Conservation (phyloP, 1,284 basidiomycete genomes). For the Leccinum angustisporum region DNA sequence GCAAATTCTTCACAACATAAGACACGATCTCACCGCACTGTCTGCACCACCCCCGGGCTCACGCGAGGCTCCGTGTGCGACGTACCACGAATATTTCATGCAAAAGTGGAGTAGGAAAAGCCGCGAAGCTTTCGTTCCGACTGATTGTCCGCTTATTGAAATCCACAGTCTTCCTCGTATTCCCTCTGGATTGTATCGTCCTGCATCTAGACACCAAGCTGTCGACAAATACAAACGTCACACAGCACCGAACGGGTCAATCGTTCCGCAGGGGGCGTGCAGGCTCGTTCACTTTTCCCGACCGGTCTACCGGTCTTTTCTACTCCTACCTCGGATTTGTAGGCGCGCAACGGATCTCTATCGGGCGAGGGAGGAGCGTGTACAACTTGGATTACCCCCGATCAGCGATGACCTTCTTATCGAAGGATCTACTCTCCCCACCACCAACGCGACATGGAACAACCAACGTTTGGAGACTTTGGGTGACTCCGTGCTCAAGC, state of each 20-base stretch:
- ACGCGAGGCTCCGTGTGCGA: slow-evolving; percentile 45
- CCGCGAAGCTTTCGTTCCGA: slow-evolving; percentile 44
- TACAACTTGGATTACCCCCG: slow-evolving; percentile 56
- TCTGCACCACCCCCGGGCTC: slow-evolving; percentile 52
- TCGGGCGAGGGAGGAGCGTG: slow-evolving; percentile 53
- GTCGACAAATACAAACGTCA: slow-evolving; percentile 21
- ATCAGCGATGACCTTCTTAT: slow-evolving; percentile 58
- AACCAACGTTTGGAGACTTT: slow-evolving; percentile 85
- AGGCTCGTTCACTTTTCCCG: slow-evolving; percentile 48
- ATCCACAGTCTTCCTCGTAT: slow-evolving; percentile 43
- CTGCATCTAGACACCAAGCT: slow-evolving; percentile 29
- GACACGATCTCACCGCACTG: slow-evolving; percentile 62
- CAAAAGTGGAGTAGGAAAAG: slow-evolving; percentile 53
- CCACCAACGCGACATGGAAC: slow-evolving; percentile 58
- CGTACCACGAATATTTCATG: slow-evolving; percentile 61
- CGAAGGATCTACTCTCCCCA: slow-evolving; percentile 74
- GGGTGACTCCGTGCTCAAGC: slow-evolving; percentile 74
- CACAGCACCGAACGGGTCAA: slow-evolving; percentile 33
- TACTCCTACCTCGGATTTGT: slow-evolving; percentile 61
- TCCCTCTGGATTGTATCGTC: slow-evolving; percentile 45
- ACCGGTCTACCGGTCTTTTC: slow-evolving; percentile 48
- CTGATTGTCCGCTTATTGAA: slow-evolving; percentile 61
- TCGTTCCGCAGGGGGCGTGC: slow-evolving; percentile 58
- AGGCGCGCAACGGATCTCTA: slow-evolving; percentile 64
- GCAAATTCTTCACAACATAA: slow-evolving; percentile 54